These are phyloP conservation scores for Talaromyces funiculosus DNA, from an alignment of 2,329 filamentous ascomycete genomes.

Conservation along the genomic window DNA sequence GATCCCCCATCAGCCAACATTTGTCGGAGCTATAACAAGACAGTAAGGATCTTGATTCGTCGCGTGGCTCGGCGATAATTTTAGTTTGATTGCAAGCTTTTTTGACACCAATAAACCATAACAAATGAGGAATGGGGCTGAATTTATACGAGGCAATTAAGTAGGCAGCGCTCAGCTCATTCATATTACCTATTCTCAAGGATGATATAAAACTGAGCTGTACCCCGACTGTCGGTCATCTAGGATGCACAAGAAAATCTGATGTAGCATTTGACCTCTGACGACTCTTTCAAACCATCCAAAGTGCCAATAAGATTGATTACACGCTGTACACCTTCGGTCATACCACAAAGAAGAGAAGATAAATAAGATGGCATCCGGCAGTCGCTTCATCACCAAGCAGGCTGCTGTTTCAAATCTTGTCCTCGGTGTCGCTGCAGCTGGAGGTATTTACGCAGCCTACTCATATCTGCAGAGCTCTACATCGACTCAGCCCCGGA, in stretches of 20 bases:
- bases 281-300: neutral
- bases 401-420: slow-evolving; percentile 1
- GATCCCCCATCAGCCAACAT: neutral
- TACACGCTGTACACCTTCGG: neutral
- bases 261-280: neutral
- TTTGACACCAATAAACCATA: neutral
- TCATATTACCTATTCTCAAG: neutral
- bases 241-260: neutral
- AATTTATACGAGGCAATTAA: neutral
- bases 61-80: neutral
- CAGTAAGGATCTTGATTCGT: neutral
- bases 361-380: neutral
- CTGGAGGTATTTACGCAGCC: slow-evolving; percentile 5
- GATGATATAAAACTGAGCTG: neutral
- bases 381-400: neutral
- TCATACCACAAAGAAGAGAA: neutral
- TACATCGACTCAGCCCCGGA: neutral
- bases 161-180: neutral
- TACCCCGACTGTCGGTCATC: neutral
- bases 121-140: neutral
- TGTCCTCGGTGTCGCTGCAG: slow-evolving; percentile 4
- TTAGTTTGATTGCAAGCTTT: no score
- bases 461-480: slow-evolving; percentile 8
- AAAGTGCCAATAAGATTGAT: neutral
- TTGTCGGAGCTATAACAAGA: neutral